A percentile compares a stretch with the other conserved stretches of the same genome.
These are phyloP conservation scores for Blastobotrys malaysiensis DNA, from an alignment of 1,139 yeast species.

Conservation along the genomic window DNA sequence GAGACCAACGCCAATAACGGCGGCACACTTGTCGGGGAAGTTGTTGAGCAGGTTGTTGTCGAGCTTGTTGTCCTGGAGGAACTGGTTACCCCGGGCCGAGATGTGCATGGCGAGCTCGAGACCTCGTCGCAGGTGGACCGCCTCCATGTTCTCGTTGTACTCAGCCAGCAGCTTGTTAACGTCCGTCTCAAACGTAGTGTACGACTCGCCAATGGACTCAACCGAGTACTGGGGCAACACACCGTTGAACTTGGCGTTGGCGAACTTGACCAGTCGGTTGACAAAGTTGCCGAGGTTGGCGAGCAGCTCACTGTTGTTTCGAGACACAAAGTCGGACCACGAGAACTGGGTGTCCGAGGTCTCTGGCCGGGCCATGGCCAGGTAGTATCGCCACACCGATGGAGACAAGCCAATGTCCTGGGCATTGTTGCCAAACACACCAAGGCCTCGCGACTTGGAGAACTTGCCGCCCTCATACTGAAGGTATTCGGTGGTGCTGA, in stretches of 20 bases:
- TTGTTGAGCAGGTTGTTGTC: constrained; percentile 80
- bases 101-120: constrained; percentile 86
- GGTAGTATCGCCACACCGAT: constrained; percentile 95
- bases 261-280: constrained; percentile 87
- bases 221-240: constrained; percentile 63
- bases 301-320: constrained; percentile 86
- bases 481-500: constrained; percentile 91
- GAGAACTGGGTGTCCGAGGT: constrained; percentile 93
- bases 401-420: constrained; percentile 86
- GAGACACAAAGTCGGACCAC: constrained; percentile 92
- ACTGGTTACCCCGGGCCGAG: constrained; percentile 89
- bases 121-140: constrained; percentile 78
- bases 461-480: constrained; percentile 98
- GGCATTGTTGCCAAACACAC: constrained; percentile 98
- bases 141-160: constrained; percentile 72
- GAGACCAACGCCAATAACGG: constrained; percentile 87
- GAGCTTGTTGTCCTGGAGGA: constrained; percentile 90
- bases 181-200: constrained; percentile 40
- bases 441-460: constrained; percentile 93
- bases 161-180: constrained; percentile 54
- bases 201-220: constrained; percentile 41
- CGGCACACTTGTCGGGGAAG: constrained; percentile 76
- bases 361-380: constrained; percentile 91
- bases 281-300: constrained; percentile 97
- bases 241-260: constrained; percentile 84